Conservation (phyloP, 495 filamentous ascomycete genomes). For the Lasiosphaeris hirsuta region DNA sequence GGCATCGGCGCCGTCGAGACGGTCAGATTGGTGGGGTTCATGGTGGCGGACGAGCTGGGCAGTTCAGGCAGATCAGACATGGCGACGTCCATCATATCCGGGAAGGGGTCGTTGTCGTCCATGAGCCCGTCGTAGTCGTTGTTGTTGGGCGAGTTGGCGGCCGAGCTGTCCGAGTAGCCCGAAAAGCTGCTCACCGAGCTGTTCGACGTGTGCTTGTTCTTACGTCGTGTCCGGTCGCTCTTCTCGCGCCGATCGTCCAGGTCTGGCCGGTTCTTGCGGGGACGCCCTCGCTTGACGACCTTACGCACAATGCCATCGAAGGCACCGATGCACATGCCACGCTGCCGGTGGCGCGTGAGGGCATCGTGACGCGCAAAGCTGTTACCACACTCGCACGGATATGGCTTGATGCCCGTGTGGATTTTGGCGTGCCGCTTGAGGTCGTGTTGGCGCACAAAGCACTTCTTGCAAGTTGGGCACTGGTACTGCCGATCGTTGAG, state of each 20-base stretch:
- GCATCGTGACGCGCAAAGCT: slow-evolving; percentile 93
- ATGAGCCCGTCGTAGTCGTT: slow-evolving; percentile 38
- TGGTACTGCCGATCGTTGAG: slow-evolving; percentile 90
- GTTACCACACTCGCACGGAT: slow-evolving; percentile 85
- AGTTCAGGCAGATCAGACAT: slow-evolving; percentile 26
- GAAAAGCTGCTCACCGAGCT: slow-evolving; percentile 42
- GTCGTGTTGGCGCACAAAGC: slow-evolving; percentile 95
- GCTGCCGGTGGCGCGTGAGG: slow-evolving; percentile 86
- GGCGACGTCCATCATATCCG: slow-evolving; percentile 41
- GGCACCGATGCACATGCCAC: slow-evolving; percentile 90
- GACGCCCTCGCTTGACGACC: slow-evolving; percentile 48
- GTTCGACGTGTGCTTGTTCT: slow-evolving; percentile 47
- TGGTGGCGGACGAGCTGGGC: slow-evolving; percentile 20
- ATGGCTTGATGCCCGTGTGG: slow-evolving; percentile 88
- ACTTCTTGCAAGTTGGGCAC: slow-evolving; percentile 84
- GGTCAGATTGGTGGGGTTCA: slow-evolving; percentile 38
- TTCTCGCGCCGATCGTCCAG: slow-evolving; percentile 67
- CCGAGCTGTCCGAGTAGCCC: slow-evolving; percentile 47
- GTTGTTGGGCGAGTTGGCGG: slow-evolving; percentile 40
- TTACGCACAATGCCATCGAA: slow-evolving; percentile 77
- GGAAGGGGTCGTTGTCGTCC: slow-evolving; percentile 42
- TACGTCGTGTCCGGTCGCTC: slow-evolving; percentile 49
- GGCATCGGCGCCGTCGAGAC: slow-evolving; percentile 42
- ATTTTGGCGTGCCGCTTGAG: slow-evolving; percentile 96
- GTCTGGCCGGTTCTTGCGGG: slow-evolving; percentile 45